Percentiles rank a stretch among this genome's conserved stretches.
Evolutionary conservation across 2,329 filamentous ascomycete genomes (phyloP).

Genomic region (Leptographium radiaticola): DNA sequence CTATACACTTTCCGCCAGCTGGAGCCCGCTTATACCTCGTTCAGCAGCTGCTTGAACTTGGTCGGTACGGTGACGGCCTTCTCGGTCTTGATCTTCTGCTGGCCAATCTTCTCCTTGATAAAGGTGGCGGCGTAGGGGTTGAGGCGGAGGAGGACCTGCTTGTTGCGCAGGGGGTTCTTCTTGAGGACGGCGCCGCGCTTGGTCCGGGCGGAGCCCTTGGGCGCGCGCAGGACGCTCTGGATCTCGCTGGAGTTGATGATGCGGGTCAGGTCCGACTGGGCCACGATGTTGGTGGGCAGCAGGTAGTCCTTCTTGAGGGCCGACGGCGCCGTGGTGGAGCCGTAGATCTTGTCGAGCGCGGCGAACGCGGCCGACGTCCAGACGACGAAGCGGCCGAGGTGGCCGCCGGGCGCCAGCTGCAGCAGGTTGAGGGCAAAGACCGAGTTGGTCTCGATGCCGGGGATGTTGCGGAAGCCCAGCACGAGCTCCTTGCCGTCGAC

Average conservation of each 20-base stretch:
- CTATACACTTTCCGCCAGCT: background rate
- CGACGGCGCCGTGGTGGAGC: slow-evolving; percentile 76
- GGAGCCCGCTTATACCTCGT: slow-evolving; percentile 11
- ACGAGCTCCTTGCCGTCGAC: slow-evolving; percentile 90
- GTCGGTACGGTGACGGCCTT: slow-evolving; percentile 14
- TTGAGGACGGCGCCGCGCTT: slow-evolving; percentile 91
- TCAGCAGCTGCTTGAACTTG: slow-evolving; percentile 16
- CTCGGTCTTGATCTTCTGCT: slow-evolving; percentile 36
- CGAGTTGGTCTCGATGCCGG: slow-evolving; percentile 91
- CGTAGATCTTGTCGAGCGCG: slow-evolving; percentile 94
- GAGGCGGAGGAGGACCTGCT: slow-evolving; percentile 94
- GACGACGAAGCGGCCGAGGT: slow-evolving; percentile 97
- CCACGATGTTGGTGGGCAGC: slow-evolving; percentile 81
- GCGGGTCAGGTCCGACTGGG: slow-evolving; percentile 89
- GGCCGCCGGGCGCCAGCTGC: slow-evolving; percentile 96
- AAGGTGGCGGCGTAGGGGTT: slow-evolving; percentile 96
- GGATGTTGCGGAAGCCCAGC: slow-evolving; percentile 95
- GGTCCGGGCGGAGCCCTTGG: slow-evolving; percentile 79
- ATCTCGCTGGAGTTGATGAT: slow-evolving; percentile 99
- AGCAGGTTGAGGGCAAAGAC: slow-evolving; percentile 95
- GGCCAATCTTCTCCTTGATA: slow-evolving; percentile 71
- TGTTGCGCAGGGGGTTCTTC: slow-evolving; percentile 99
- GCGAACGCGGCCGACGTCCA: slow-evolving; percentile 97
- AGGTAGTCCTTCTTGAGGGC: slow-evolving; percentile 99
- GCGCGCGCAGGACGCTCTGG: slow-evolving; percentile 85